These are phyloP conservation scores for Nicotiana obtusifolia DNA, from an alignment of 257 asterid genomes.

Conservation along the genomic window DNA sequence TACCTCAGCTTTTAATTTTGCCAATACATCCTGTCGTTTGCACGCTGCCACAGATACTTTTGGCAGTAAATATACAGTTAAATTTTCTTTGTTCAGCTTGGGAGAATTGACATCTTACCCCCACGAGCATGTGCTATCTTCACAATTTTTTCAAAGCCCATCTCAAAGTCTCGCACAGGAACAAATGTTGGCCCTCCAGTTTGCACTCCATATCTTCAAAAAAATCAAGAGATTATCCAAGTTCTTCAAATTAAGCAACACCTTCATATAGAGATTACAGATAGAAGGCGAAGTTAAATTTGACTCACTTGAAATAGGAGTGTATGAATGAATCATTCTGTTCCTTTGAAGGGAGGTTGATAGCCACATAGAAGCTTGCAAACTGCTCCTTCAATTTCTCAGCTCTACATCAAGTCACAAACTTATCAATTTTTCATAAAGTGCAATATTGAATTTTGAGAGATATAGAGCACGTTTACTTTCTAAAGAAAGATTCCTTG, in stretches of 20 bases:
- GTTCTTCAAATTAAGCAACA: constrained; percentile 15
- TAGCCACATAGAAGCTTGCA: constrained; percentile 76
- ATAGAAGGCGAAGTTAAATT: constrained; percentile 11
- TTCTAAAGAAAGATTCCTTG: constrained; percentile 40
- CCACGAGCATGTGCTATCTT: constrained; percentile 89
- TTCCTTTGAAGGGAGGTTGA: constrained; percentile 76
- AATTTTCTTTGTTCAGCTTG: constrained; percentile 11
- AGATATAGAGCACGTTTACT: constrained; percentile 26
- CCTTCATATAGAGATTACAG: constrained; percentile 1
- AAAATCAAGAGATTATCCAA: constrained; percentile 13
- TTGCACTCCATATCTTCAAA: constrained; percentile 63
- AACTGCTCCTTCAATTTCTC: constrained; percentile 73
- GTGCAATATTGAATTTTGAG: constrained; percentile 8
- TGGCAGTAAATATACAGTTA: constrained; percentile 8
- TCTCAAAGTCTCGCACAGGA: constrained; percentile 76
- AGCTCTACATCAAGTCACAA: constrained; percentile 40
- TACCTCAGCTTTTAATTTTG: constrained; percentile 76
- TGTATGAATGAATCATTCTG: constrained; percentile 59
- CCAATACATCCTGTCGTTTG: constrained; percentile 64
- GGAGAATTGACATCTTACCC: constrained; percentile 38
- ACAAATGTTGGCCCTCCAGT: constrained; percentile 80
- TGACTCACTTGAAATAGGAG: constrained; percentile 78
- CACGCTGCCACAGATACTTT: constrained; percentile 50
- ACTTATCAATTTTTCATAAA: background rate
- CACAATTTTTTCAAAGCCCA: constrained; percentile 92